Evolutionary conservation across 179 eudicot genomes (phyloP).

Genomic region (Beta lomatogona): DNA sequence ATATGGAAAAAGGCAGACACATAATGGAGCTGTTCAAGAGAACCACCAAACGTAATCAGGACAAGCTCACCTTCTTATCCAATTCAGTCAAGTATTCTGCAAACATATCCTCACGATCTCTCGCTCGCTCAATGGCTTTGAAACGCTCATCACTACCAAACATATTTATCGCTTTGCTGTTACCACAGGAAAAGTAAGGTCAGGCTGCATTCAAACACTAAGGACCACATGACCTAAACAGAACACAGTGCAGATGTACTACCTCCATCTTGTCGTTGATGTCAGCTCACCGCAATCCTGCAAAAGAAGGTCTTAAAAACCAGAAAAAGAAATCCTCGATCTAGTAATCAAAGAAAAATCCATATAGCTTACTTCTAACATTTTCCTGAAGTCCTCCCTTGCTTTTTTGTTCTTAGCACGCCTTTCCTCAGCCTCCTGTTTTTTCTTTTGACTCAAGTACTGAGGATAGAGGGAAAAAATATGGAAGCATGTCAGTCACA

Average conservation of each 20-base stretch:
- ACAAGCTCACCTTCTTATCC: constrained; percentile 62
- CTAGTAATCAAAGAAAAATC: constrained; percentile 13
- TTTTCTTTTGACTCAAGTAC: constrained; percentile 71
- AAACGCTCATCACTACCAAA: constrained; percentile 90
- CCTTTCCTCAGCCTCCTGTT: constrained; percentile 89
- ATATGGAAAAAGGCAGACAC: constrained; percentile 1
- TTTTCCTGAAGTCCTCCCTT: constrained; percentile 74
- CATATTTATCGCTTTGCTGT: constrained; percentile 67
- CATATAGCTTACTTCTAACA: constrained; percentile 72
- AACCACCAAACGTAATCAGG: constrained; percentile 3
- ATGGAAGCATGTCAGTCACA: constrained; percentile 18
- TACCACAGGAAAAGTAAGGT: constrained; percentile 23
- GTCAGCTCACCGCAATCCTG: constrained; percentile 83
- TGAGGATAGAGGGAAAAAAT: constrained; percentile 24
- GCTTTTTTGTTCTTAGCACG: constrained; percentile 77
- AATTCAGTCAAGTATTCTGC: constrained; percentile 64
- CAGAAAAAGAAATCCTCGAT: constrained; percentile 4
- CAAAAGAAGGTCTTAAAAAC: constrained; percentile 23
- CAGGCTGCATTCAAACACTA: constrained; percentile 20
- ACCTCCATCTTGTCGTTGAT: constrained; percentile 88
- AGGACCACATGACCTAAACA: background rate
- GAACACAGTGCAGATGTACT: constrained; percentile 20
- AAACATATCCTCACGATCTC: constrained; percentile 86
- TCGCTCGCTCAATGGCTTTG: constrained; percentile 72
- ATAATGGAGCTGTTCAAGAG: background rate